These are phyloP conservation scores for Pleurotus giganteus DNA, from an alignment of 768 basidiomycete genomes.

Conservation along the genomic window DNA sequence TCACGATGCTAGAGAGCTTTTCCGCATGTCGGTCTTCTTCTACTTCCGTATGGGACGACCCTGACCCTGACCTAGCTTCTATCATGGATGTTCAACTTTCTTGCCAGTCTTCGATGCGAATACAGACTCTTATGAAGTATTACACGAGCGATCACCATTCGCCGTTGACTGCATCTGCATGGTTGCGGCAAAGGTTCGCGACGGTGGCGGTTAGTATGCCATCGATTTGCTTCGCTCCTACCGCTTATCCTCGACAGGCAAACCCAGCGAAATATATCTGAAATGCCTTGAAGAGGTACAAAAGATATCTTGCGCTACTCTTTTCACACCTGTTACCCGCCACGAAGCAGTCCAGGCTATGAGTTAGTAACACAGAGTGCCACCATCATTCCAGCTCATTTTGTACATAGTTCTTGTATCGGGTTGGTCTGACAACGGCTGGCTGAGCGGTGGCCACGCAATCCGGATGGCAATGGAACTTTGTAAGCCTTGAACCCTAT, in stretches of 20 bases:
- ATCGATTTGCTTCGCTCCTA: conserved; percentile 10
- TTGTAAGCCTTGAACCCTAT: conserved; percentile 46
- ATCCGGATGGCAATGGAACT: conserved; percentile 96
- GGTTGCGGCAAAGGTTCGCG: conserved; percentile 87
- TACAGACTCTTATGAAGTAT: conserved; percentile 81
- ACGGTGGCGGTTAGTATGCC: conserved; percentile 71
- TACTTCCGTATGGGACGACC: conserved; percentile 12
- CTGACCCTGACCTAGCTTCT: conserved; percentile 57
- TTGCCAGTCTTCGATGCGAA: conserved; percentile 82
- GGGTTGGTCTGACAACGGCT: conserved; percentile 95
- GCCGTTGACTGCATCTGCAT: conserved; percentile 92
- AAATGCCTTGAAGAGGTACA: conserved; percentile 85
- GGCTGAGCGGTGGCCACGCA: conserved; percentile 94
- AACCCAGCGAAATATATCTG: conserved; percentile 69
- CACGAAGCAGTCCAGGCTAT: conserved; percentile 91
- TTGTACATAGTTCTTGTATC: conserved; percentile 71
- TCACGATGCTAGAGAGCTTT: conserved; percentile 80
- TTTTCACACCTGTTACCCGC: conserved; percentile 83
- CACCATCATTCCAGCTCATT: neutral
- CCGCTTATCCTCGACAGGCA: conserved; percentile 38
- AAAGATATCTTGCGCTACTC: conserved; percentile 76
- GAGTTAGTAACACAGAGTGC: conserved; percentile 52
- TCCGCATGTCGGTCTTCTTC: conserved; percentile 64
- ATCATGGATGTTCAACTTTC: conserved; percentile 89
- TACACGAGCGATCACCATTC: conserved; percentile 90